Evolutionary conservation across 2,329 filamentous ascomycete genomes (phyloP).

Genomic region (Moelleriella libera): DNA sequence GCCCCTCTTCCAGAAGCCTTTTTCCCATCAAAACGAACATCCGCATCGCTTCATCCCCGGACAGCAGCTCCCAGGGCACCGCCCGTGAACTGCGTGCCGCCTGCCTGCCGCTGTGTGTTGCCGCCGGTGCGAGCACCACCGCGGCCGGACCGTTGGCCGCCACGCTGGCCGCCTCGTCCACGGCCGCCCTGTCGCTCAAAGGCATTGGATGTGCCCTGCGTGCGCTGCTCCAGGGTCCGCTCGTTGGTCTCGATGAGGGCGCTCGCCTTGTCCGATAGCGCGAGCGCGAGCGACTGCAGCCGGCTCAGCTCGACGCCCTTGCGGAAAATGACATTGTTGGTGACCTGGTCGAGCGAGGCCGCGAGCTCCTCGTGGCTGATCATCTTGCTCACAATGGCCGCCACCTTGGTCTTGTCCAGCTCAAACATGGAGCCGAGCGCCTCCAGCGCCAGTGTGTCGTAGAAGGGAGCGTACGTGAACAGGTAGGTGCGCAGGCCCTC

Average conservation of each 20-base stretch:
- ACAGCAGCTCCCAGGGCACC: conserved; percentile 61
- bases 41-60: conserved; percentile 30
- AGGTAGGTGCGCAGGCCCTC: conserved; percentile 96
- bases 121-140: conserved; percentile 45
- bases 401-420: conserved; percentile 76
- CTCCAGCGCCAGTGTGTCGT: conserved; percentile 82
- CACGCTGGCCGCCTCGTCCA: conserved; percentile 50
- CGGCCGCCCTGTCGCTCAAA: conserved; percentile 86
- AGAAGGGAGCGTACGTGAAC: conserved; percentile 98
- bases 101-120: conserved; percentile 49
- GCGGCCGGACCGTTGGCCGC: conserved; percentile 47
- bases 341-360: conserved; percentile 94
- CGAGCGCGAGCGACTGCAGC: conserved; percentile 87
- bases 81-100: conserved; percentile 69
- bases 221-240: conserved; percentile 90
- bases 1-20: neutral
- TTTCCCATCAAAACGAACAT: neutral
- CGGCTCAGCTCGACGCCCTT: conserved; percentile 97
- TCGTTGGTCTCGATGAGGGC: conserved; percentile 94
- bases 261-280: conserved; percentile 90
- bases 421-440: conserved; percentile 93
- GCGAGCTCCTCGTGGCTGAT: conserved; percentile 97
- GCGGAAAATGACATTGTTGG: conserved; percentile 93
- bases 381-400: conserved; percentile 97
- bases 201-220: conserved; percentile 86